phyloP scores from a whole-genome alignment of 805 yeast species.

The Saccharomycopsis fodiens region DNA sequence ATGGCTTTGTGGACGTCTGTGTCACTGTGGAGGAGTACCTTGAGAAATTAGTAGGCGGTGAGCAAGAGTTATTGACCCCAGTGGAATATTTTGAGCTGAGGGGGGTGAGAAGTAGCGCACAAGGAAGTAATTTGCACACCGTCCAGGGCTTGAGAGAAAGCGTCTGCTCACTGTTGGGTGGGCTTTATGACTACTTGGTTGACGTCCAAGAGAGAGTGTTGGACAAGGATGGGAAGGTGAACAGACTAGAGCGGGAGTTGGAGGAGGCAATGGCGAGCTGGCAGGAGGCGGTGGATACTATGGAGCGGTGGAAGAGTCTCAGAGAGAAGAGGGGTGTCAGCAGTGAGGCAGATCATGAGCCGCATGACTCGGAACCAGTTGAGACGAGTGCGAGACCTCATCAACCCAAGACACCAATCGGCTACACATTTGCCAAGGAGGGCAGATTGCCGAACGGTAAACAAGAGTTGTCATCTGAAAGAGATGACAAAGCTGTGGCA shows the following conservation, averaged over 20 bases:
- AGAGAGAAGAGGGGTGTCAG: too few species aligned
- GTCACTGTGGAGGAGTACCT: slow-evolving; percentile 2
- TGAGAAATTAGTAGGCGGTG: not conserved
- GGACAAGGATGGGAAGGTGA: slow-evolving; percentile 17
- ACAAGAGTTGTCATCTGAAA: too few species aligned
- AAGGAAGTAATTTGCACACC: not conserved
- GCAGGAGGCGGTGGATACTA: slow-evolving; percentile 24
- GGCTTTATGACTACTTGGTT: not conserved
- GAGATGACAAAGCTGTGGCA: too few species aligned
- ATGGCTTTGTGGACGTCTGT: slow-evolving; percentile 4
- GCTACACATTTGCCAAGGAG: too few species aligned
- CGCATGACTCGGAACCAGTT: too few species aligned
- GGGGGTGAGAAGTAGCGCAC: too few species aligned
- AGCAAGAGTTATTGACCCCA: slow-evolving; percentile 1
- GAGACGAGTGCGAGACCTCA: too few species aligned
- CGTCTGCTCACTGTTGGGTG: slow-evolving; percentile 1
- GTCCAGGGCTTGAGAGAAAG: not conserved
- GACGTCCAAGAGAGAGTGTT: slow-evolving; percentile 5
- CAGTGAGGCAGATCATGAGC: too few species aligned
- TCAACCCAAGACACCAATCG: too few species aligned
- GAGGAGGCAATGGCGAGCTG: slow-evolving; percentile 23
- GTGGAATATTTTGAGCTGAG: slow-evolving; percentile 4
- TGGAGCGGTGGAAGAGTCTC: slow-evolving; percentile 25
- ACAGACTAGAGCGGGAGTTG: slow-evolving; percentile 21
- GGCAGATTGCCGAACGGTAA: too few species aligned